A percentile compares a stretch with the other conserved stretches of the same genome.
These are phyloP conservation scores for Pseudonitzschia delicatissima DNA, from an alignment of 108 stramenopile species.

Conservation along the genomic window DNA sequence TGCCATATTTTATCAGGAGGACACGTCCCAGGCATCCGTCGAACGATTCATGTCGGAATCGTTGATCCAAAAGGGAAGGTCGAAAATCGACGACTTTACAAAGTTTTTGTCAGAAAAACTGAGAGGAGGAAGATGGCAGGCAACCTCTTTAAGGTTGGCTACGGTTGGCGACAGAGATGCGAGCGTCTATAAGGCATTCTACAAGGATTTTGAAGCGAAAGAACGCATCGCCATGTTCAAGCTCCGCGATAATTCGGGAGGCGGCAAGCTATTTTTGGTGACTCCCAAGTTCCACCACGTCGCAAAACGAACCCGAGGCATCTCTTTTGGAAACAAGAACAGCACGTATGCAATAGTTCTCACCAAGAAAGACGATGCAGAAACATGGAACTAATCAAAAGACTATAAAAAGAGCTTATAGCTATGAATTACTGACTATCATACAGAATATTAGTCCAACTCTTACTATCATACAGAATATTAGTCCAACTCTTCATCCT, in stretches of 20 bases:
- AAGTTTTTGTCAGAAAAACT: constrained; percentile 57
- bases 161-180: constrained; percentile 39
- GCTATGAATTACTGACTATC: no score
- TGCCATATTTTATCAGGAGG: constrained; percentile 27
- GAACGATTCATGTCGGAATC: constrained; percentile 44
- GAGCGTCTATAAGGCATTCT: constrained; percentile 49
- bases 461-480: no score
- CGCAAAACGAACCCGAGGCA: constrained; percentile 3
- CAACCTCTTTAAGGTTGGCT: constrained; percentile 41
- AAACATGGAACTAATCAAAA: no score
- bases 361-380: constrained; percentile 36
- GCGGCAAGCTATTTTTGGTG: constrained; percentile 65
- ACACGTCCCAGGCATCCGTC: constrained; percentile 7
- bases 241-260: constrained; percentile 24
- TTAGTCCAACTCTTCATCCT: no score
- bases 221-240: constrained; percentile 64
- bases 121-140: constrained; percentile 45
- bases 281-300: constrained; percentile 60
- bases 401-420: neutral
- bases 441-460: no score
- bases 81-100: constrained; percentile 52
- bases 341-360: constrained; percentile 64
- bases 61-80: constrained; percentile 54
- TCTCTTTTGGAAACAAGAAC: constrained; percentile 34
- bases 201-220: constrained; percentile 63